Percentiles rank a stretch among this genome's conserved stretches.
Conservation (phyloP, 192 early-diverging fungal genomes). For the Mortierella antarctica region DNA sequence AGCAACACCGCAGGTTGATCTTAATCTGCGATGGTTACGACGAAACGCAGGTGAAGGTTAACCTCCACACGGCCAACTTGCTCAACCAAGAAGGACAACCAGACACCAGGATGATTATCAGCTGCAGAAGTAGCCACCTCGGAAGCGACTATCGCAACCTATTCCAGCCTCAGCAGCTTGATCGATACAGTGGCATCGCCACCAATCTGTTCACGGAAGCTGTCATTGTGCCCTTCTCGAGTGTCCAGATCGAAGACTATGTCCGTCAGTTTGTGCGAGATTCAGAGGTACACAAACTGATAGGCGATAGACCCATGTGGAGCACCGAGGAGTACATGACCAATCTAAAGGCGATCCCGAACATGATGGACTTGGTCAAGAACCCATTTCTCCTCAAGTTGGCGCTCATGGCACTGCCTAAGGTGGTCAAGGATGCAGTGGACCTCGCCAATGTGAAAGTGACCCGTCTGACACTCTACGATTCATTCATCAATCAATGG, state of each 20-base stretch:
- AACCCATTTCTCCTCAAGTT: slow-evolving; percentile 13
- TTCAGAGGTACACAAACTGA: not conserved
- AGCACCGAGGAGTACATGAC: not conserved
- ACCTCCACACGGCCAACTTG: slow-evolving; percentile 8
- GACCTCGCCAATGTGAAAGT: not conserved
- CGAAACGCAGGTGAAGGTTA: slow-evolving; percentile 1
- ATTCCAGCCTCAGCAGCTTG: not conserved
- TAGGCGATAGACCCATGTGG: not conserved
- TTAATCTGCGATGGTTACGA: slow-evolving; percentile 18
- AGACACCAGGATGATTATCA: slow-evolving; percentile 9
- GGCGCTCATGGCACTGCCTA: not conserved
- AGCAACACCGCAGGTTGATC: not conserved
- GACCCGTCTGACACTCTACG: slow-evolving; percentile 11
- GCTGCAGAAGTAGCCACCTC: not conserved
- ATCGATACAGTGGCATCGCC: not conserved
- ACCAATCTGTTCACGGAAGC: not conserved
- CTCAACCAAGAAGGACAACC: slow-evolving; percentile 5
- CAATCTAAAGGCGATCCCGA: not conserved
- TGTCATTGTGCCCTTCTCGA: not conserved
- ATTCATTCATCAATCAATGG: not conserved
- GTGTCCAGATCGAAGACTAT: not conserved
- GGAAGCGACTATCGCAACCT: not conserved
- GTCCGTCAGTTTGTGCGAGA: not conserved
- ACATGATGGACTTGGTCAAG: slow-evolving; percentile 3
- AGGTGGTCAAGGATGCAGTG: not conserved